A percentile compares a stretch with the other conserved stretches of the same genome.
Conservation (phyloP, 1,139 yeast species). For the Lodderomyces metapsilosis region DNA sequence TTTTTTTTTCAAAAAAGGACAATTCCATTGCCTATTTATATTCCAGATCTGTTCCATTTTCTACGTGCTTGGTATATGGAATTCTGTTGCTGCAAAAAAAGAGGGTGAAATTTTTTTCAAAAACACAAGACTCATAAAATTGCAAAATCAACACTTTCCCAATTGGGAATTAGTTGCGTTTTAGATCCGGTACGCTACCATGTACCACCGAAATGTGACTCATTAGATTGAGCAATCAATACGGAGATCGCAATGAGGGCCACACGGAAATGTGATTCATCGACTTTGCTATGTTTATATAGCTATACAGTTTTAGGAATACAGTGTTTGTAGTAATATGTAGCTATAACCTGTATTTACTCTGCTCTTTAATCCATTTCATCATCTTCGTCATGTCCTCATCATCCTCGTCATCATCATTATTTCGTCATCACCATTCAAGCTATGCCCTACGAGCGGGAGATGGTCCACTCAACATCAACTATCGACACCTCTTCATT, state of each 20-base stretch:
- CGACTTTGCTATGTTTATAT: no score
- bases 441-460: slow-evolving; percentile 8
- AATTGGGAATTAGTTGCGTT: slow-evolving; percentile 1
- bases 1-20: not conserved
- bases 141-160: not conserved
- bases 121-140: slow-evolving; percentile 1
- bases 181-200: not conserved
- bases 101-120: no score
- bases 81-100: not conserved
- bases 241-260: not conserved
- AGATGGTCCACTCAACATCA: slow-evolving; percentile 56
- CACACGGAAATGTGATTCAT: not conserved
- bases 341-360: no score
- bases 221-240: not conserved
- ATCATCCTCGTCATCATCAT: not conserved
- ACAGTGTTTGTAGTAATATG: no score
- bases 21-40: not conserved
- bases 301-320: no score
- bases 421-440: no score
- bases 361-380: not conserved
- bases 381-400: not conserved
- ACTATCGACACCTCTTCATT: slow-evolving; percentile 79
- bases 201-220: not conserved
- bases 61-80: not conserved
- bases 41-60: not conserved